Evolutionary conservation across 1,284 basidiomycete species (phyloP), one percentile per base, ranked within the genome.

Genomic region (Sporisorium reilianum): DNA sequence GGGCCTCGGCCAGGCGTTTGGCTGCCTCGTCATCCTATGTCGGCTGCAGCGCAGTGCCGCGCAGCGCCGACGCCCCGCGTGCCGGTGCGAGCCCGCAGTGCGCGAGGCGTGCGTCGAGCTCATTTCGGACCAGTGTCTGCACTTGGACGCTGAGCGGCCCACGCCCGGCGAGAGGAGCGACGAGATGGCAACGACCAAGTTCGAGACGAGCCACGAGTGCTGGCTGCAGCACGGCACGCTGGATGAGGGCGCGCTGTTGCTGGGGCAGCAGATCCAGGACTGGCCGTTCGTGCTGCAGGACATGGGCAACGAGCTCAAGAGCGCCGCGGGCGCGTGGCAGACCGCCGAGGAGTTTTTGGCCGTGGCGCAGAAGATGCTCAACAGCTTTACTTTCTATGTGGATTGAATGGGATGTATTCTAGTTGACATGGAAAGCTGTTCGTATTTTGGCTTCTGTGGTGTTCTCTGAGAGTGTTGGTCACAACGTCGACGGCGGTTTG

Each of bases 241-340:
- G 42, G 64, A 73, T 2, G 70, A 73, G 44, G 70, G 70, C 4
- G 64, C 70, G 8, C 46, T 48, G 54, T 25, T 73, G 61, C 45
- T 73, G 10, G 70, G 70, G 11, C 70, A 73, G 41, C 49, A 57
- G 30, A 68, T 73, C 7, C 57, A 67, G 61, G 70, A 73, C 36
- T 73, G 70, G 70, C 56, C 70, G 44, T 61, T 73, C 51, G 70
- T 73, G 26, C 55, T 73, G 49, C 70, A 73, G 55, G 70, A 73
- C 53, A 73, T 73, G 70, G 65, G 70, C 10, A 73, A 62, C 28
- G 65, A 68, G 26, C 30, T 73, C 12, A 73, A 68, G 46, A 30
- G 50, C 3, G 64, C 58, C 0, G 70, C 64, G 1, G 64, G 64
- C 11, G 59, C 61, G 4, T 73, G 70, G 70, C 64, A 68, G 61